Evolutionary conservation across 768 basidiomycete genomes (phyloP).

Genomic region (Russula griseocarnosa): DNA sequence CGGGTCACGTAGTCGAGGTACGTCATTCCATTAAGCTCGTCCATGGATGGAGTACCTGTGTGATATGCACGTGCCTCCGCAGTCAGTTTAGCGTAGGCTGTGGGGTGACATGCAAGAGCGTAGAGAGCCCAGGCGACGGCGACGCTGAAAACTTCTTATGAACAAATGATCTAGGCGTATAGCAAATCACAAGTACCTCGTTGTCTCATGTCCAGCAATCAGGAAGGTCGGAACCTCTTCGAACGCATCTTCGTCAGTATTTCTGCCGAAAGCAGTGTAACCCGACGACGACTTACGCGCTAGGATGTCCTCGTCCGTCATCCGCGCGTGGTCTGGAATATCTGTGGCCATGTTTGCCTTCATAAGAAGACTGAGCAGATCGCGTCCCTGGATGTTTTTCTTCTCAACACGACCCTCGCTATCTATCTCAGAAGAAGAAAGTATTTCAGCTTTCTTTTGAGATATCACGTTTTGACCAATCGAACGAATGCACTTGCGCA

Average conservation of each 20-base stretch:
- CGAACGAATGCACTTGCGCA: slow-evolving; percentile 26
- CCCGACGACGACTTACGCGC: slow-evolving; percentile 40
- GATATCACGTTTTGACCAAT: slow-evolving; percentile 34
- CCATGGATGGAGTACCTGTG: slow-evolving; percentile 63
- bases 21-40: slow-evolving; percentile 58
- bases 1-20: slow-evolving; percentile 47
- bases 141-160: slow-evolving; percentile 30
- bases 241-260: neutral
- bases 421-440: slow-evolving; percentile 30
- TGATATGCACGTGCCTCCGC: slow-evolving; percentile 50
- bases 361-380: slow-evolving; percentile 57
- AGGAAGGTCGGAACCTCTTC: slow-evolving; percentile 60
- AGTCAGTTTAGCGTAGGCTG: slow-evolving; percentile 53
- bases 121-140: slow-evolving; percentile 57
- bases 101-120: slow-evolving; percentile 46
- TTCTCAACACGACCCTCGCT: slow-evolving; percentile 34
- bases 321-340: slow-evolving; percentile 47
- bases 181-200: slow-evolving; percentile 36
- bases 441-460: slow-evolving; percentile 37
- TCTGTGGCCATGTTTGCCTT: slow-evolving; percentile 63
- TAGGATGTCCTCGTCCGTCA: slow-evolving; percentile 62
- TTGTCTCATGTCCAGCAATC: slow-evolving; percentile 58
- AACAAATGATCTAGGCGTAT: neutral
- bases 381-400: slow-evolving; percentile 40
- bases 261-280: neutral